Conservation (phyloP, 1,139 yeast genomes). For the Debaryomyces psychrophilus region DNA sequence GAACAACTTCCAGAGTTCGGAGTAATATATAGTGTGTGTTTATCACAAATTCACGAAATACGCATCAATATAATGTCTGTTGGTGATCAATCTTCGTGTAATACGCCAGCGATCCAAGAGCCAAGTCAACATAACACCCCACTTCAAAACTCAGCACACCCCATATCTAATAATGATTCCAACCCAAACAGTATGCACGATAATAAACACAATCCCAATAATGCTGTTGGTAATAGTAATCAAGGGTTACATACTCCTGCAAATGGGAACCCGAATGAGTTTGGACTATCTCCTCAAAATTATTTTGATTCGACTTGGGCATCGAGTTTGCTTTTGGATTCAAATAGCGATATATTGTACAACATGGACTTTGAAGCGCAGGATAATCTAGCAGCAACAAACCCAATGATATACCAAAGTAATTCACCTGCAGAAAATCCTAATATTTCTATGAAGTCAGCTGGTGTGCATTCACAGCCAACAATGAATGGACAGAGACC, state of each 20-base stretch:
- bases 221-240: background rate
- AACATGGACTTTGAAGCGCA: conserved; percentile 27
- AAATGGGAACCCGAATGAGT: conserved; percentile 6
- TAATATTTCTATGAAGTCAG: background rate
- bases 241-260: background rate
- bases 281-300: conserved; percentile 30
- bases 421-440: background rate
- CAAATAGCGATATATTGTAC: conserved; percentile 40
- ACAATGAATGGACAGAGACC: conserved; percentile 6
- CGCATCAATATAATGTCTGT: conserved; percentile 4
- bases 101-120: conserved; percentile 1
- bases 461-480: conserved; percentile 10
- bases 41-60: background rate
- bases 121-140: conserved; percentile 1
- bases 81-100: conserved; percentile 4
- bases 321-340: conserved; percentile 39
- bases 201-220: background rate
- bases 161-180: background rate
- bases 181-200: background rate
- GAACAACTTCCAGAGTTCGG: conserved; percentile 1
- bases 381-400: conserved; percentile 4
- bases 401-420: conserved; percentile 3
- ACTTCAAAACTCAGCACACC: background rate
- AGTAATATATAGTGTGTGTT: background rate
- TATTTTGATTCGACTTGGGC: conserved; percentile 54